Percentiles rank a stretch among this genome's conserved stretches.
These are phyloP conservation scores for Pseudogymnoascus sp. DNA, from an alignment of 2,329 filamentous ascomycete genomes.

Conservation along the genomic window DNA sequence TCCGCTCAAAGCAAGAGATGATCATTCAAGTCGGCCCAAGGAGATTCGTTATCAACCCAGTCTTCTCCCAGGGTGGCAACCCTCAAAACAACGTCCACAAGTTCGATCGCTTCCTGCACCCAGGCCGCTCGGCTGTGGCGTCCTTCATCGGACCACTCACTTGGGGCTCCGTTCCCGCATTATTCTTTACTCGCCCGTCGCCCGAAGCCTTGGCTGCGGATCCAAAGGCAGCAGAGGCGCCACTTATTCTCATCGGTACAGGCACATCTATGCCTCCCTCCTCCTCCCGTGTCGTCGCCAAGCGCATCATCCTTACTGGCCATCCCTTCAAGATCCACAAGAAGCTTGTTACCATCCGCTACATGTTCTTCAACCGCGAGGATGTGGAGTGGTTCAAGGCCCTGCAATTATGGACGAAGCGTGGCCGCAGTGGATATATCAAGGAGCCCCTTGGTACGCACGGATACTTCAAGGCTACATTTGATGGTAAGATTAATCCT, in stretches of 20 bases:
- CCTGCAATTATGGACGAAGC: slow-evolving; percentile 84
- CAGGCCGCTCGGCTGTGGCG: slow-evolving; percentile 80
- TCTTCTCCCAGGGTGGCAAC: slow-evolving; percentile 82
- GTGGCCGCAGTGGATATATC: slow-evolving; percentile 81
- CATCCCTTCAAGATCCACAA: slow-evolving; percentile 99
- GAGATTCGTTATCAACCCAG: slow-evolving; percentile 76
- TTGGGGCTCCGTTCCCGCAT: slow-evolving; percentile 83
- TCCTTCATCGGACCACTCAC: slow-evolving; percentile 84
- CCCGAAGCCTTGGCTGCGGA: slow-evolving; percentile 36
- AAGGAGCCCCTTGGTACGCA: slow-evolving; percentile 94
- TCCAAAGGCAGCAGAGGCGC: slow-evolving; percentile 37
- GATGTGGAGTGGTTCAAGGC: slow-evolving; percentile 98
- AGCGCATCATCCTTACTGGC: slow-evolving; percentile 86
- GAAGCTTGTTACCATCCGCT: slow-evolving; percentile 89
- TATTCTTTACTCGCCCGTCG: slow-evolving; percentile 69
- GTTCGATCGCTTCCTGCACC: slow-evolving; percentile 85
- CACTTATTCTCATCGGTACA: slow-evolving; percentile 70
- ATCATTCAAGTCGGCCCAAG: slow-evolving; percentile 87
- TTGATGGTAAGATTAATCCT: slow-evolving; percentile 91
- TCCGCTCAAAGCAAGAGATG: slow-evolving; percentile 88
- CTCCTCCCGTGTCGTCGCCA: slow-evolving; percentile 76
- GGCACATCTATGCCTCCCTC: slow-evolving; percentile 77
- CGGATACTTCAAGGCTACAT: slow-evolving; percentile 99
- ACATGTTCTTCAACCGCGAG: slow-evolving; percentile 99
- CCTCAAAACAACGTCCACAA: slow-evolving; percentile 98